Evolutionary conservation across 306 rosid genomes (phyloP).

Genomic region (Arachis hypogaea): DNA sequence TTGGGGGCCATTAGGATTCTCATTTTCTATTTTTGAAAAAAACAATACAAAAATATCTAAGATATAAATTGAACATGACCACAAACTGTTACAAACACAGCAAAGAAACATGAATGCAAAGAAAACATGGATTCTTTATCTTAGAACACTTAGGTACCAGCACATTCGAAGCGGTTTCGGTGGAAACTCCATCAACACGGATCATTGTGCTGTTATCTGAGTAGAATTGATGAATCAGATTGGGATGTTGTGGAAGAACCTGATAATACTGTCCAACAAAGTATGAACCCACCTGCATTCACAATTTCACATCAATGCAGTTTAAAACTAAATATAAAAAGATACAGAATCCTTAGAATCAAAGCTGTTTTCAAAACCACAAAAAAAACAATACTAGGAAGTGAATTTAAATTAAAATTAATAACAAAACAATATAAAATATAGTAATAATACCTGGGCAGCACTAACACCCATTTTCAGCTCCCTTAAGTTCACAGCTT

Average conservation of each 20-base stretch:
- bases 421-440: too few species aligned
- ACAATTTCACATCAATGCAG: not conserved
- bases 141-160: constrained; percentile 41
- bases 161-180: constrained; percentile 53
- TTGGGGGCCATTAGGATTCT: not conserved
- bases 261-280: constrained; percentile 74
- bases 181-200: constrained; percentile 61
- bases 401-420: too few species aligned
- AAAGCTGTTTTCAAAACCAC: too few species aligned
- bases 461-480: constrained; percentile 61
- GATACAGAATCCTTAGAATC: too few species aligned
- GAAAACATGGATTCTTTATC: not conserved
- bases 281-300: constrained; percentile 69
- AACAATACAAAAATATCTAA: not conserved
- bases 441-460: constrained; percentile 52
- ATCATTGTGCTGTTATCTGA: constrained; percentile 60
- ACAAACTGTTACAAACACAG: not conserved
- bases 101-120: not conserved
- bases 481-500: not conserved
- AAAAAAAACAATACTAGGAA: too few species aligned
- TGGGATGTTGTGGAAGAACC: constrained; percentile 67
- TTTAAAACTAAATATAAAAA: too few species aligned
- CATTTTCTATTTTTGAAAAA: not conserved
- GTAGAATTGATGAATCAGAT: constrained; percentile 68
- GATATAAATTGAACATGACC: not conserved